phyloP scores from a whole-genome alignment of 2,329 filamentous ascomycete genomes.

The Exophiala sp. region DNA sequence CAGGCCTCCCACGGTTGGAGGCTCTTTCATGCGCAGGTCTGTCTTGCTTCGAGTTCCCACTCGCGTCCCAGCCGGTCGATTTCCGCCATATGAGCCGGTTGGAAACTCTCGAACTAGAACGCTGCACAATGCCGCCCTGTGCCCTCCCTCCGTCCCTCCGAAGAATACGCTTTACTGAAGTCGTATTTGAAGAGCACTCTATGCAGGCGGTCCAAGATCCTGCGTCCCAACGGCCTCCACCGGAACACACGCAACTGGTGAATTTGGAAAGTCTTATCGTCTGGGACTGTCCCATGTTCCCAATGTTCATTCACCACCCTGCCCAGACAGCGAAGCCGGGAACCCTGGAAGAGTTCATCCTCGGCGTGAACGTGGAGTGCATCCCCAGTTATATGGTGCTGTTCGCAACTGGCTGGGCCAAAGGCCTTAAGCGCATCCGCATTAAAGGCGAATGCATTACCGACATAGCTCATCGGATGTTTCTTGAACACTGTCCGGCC shows the following conservation, averaged over 20 bases:
- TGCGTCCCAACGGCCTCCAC: neutral
- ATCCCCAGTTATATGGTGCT: neutral
- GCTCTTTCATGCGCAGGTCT: neutral
- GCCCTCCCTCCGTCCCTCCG: neutral
- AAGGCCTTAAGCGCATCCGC: slow-evolving; percentile 5
- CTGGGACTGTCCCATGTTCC: neutral
- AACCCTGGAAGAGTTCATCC: neutral
- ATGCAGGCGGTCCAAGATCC: neutral
- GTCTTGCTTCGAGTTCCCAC: neutral
- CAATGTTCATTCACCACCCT: neutral
- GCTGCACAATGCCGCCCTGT: neutral
- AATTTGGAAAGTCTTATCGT: slow-evolving; percentile 1
- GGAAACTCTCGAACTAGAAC: neutral
- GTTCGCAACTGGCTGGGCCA: neutral
- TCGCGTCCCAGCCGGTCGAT: neutral
- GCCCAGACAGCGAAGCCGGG: neutral
- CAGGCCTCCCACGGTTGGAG: neutral
- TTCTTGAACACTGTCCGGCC: slow-evolving; percentile 5
- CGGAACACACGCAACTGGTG: neutral
- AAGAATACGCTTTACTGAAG: neutral
- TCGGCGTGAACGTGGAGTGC: neutral
- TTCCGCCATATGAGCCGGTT: slow-evolving; percentile 1
- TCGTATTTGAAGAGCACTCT: neutral
- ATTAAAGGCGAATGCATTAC: slow-evolving; percentile 1
- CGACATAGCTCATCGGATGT: neutral